Evolutionary conservation across 306 rosid species (phyloP).

Genomic region (Trifolium fragiferum): DNA sequence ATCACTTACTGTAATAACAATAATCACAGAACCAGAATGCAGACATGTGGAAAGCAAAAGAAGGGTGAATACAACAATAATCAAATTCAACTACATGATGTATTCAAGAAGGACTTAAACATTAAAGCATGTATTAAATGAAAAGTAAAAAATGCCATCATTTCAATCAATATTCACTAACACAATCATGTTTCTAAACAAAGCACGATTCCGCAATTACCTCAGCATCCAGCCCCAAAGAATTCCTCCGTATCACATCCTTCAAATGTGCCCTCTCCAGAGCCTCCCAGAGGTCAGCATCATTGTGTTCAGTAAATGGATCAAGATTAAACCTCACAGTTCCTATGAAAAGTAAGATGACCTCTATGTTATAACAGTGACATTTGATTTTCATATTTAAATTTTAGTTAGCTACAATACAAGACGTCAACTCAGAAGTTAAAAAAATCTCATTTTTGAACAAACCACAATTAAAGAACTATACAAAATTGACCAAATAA

Average conservation of each 20-base stretch:
- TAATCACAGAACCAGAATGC: not conserved
- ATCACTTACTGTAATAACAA: constrained; percentile 10
- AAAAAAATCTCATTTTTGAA: constrained; percentile 7
- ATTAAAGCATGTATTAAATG: not conserved
- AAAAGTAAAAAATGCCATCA: constrained; percentile 6
- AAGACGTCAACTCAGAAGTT: constrained; percentile 21
- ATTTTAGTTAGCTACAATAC: constrained; percentile 12
- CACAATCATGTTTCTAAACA: constrained; percentile 9
- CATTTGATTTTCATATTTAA: constrained; percentile 30
- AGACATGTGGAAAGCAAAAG: constrained; percentile 15
- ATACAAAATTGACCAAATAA: constrained; percentile 26
- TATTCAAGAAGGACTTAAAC: not conserved
- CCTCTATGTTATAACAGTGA: constrained; percentile 22
- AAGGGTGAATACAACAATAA: constrained; percentile 7
- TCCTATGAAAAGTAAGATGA: constrained; percentile 52
- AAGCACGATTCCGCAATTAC: constrained; percentile 46
- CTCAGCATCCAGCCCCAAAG: constrained; percentile 89
- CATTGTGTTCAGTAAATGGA: constrained; percentile 82
- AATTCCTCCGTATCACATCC: constrained; percentile 77
- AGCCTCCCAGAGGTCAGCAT: constrained; percentile 97
- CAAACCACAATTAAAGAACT: constrained; percentile 31
- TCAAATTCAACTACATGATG: not conserved
- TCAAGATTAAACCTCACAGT: constrained; percentile 89
- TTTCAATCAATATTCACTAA: constrained; percentile 3
- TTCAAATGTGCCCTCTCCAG: constrained; percentile 88